These are phyloP conservation scores for Arctium lappa DNA, from an alignment of 129 eudicot genomes.

Conservation along the genomic window DNA sequence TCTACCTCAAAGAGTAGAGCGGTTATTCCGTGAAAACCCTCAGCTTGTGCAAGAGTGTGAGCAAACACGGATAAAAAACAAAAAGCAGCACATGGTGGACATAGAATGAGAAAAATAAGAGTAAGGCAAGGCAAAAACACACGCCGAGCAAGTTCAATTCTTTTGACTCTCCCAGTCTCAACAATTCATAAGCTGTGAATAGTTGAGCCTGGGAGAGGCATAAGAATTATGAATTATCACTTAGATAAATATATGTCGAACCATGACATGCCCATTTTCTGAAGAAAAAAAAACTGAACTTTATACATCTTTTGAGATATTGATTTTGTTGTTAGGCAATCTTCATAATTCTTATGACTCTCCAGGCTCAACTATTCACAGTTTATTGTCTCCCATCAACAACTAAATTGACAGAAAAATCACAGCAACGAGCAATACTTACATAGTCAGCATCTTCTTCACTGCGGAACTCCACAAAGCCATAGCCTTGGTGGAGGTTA, in stretches of 20 bases:
- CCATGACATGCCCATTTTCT: not conserved
- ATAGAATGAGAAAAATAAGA: too few relatives aligned
- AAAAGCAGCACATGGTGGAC: not conserved
- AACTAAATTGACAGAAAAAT: not conserved
- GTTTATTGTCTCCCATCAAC: not conserved
- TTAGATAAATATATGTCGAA: not conserved
- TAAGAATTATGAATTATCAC: not conserved
- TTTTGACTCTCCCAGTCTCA: not conserved
- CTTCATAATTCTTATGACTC: not conserved
- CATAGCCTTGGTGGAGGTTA: conserved; percentile 97
- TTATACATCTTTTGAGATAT: conserved; percentile 2
- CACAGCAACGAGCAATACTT: conserved; percentile 25
- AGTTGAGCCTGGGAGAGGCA: not conserved
- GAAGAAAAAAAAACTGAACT: not conserved
- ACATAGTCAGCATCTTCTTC: conserved; percentile 99
- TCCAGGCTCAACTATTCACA: not conserved
- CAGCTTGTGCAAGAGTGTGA: not conserved
- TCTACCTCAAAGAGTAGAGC: not conserved
- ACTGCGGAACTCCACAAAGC: conserved; percentile 95
- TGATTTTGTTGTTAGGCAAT: not conserved
- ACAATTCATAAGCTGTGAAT: not conserved
- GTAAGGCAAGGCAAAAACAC: too few relatives aligned
- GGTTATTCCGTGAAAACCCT: not conserved
- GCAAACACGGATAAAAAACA: not conserved
- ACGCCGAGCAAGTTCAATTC: too few relatives aligned